Percentiles rank a stretch among this genome's conserved stretches.
Conservation (phyloP, 1,139 yeast species). For the Zygotorulaspora mrakii region DNA sequence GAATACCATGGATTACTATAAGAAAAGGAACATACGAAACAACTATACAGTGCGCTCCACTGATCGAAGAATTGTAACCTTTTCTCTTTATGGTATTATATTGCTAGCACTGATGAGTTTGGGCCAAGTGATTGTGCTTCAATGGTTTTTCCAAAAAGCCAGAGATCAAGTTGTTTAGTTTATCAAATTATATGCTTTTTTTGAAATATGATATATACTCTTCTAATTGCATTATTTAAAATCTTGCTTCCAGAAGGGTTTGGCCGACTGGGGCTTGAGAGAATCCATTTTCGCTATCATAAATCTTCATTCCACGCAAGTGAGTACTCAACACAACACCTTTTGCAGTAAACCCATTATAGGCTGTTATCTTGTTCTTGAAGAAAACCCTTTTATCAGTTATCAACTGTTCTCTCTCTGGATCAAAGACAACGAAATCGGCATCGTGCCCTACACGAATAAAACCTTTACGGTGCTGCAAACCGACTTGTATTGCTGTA, state of each 20-base stretch:
- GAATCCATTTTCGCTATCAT: slow-evolving; percentile 55
- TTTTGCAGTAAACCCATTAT: slow-evolving; percentile 60
- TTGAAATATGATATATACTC: not conserved
- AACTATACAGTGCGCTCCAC: slow-evolving; percentile 89
- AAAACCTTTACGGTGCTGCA: slow-evolving; percentile 67
- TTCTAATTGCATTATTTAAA: slow-evolving; percentile 3
- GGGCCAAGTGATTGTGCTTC: slow-evolving; percentile 79
- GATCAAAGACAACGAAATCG: slow-evolving; percentile 78
- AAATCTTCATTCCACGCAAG: slow-evolving; percentile 69
- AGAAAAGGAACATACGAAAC: slow-evolving; percentile 88
- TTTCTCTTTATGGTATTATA: slow-evolving; percentile 74
- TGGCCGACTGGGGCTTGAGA: slow-evolving; percentile 54
- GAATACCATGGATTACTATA: slow-evolving; percentile 73
- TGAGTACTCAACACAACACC: slow-evolving; percentile 79
- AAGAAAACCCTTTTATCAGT: slow-evolving; percentile 60
- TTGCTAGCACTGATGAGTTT: slow-evolving; percentile 84
- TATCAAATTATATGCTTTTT: not conserved
- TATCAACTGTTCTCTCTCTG: slow-evolving; percentile 51
- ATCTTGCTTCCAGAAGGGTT: slow-evolving; percentile 52
- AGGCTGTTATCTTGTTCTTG: slow-evolving; percentile 85
- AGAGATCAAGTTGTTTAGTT: slow-evolving; percentile 70
- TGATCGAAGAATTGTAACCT: slow-evolving; percentile 79
- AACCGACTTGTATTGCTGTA: slow-evolving; percentile 83
- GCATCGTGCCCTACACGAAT: slow-evolving; percentile 77
- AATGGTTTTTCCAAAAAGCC: slow-evolving; percentile 79